A percentile compares a stretch with the other conserved stretches of the same genome.
Evolutionary conservation across 805 yeast genomes (phyloP).

Genomic region (Myxozyma neglecta): DNA sequence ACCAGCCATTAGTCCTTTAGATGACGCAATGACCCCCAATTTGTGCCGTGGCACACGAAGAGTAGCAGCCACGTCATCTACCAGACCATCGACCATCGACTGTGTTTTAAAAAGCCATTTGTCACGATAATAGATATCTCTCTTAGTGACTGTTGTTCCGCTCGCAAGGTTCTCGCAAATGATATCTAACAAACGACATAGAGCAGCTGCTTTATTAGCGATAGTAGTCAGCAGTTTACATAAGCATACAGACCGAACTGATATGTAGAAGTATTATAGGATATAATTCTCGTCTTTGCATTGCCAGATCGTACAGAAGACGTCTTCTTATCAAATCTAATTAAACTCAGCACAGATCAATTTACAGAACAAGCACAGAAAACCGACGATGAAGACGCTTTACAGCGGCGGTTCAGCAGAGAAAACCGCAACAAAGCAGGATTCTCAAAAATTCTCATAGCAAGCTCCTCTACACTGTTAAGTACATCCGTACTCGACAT

Average conservation of each 20-base stretch:
- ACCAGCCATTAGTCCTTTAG: conserved; percentile 25
- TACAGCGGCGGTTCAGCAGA: background rate
- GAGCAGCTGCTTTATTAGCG: conserved; percentile 5
- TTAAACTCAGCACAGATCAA: background rate
- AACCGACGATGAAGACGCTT: background rate
- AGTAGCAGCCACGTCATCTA: conserved; percentile 45
- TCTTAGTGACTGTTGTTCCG: conserved; percentile 41
- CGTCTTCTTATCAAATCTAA: background rate
- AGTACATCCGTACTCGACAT: too few species aligned
- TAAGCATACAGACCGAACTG: background rate
- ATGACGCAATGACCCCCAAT: conserved; percentile 44
- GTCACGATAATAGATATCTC: conserved; percentile 62
- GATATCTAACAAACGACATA: conserved; percentile 14
- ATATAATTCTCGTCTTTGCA: too few species aligned
- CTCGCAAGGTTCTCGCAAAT: conserved; percentile 15
- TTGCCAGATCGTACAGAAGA: background rate
- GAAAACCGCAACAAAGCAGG: background rate
- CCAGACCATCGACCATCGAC: conserved; percentile 42
- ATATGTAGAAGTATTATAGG: background rate
- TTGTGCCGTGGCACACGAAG: conserved; percentile 44
- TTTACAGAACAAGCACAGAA: background rate
- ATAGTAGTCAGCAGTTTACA: background rate
- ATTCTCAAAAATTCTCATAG: too few species aligned
- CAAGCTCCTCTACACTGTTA: too few species aligned
- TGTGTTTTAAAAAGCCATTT: conserved; percentile 54